These are phyloP conservation scores for Zygoascus ofunaensis DNA, from an alignment of 805 yeast species.

Conservation along the genomic window DNA sequence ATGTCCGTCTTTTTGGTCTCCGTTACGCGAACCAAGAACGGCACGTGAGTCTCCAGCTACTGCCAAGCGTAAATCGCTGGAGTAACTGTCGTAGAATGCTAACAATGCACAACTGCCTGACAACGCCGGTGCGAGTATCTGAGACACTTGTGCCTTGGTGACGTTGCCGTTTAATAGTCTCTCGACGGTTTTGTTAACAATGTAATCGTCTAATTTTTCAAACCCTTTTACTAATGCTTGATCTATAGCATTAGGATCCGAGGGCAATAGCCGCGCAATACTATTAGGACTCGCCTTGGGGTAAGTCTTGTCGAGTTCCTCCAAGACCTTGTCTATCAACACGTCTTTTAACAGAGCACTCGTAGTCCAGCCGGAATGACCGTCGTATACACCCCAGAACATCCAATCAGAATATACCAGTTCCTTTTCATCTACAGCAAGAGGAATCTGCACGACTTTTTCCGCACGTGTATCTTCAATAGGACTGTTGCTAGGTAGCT, in stretches of 20 bases:
- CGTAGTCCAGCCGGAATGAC: conserved; percentile 96
- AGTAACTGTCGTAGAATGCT: conserved; percentile 73
- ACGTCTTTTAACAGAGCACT: conserved; percentile 75
- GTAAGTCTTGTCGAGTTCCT: conserved; percentile 53
- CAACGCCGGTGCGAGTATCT: conserved; percentile 79
- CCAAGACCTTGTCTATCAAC: conserved; percentile 65
- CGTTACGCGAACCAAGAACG: conserved; percentile 50
- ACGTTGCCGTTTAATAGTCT: conserved; percentile 54
- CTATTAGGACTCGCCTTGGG: conserved; percentile 43
- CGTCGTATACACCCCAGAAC: conserved; percentile 94
- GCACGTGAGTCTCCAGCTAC: conserved; percentile 97
- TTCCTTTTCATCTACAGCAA: conserved; percentile 29
- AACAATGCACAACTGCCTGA: conserved; percentile 92
- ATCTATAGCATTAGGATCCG: conserved; percentile 56
- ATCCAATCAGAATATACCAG: conserved; percentile 61
- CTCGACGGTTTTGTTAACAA: conserved; percentile 66
- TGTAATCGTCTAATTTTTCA: conserved; percentile 72
- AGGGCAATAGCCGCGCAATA: conserved; percentile 47
- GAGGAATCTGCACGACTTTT: conserved; percentile 55
- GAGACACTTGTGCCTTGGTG: conserved; percentile 53
- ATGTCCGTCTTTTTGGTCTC: conserved; percentile 41
- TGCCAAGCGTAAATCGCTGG: conserved; percentile 71
- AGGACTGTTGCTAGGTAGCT: conserved; percentile 84
- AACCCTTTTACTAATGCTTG: conserved; percentile 76
- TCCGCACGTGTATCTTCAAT: conserved; percentile 92